Conservation (phyloP, 2,329 filamentous ascomycete genomes). For the Teratosphaeriaceae sp. region DNA sequence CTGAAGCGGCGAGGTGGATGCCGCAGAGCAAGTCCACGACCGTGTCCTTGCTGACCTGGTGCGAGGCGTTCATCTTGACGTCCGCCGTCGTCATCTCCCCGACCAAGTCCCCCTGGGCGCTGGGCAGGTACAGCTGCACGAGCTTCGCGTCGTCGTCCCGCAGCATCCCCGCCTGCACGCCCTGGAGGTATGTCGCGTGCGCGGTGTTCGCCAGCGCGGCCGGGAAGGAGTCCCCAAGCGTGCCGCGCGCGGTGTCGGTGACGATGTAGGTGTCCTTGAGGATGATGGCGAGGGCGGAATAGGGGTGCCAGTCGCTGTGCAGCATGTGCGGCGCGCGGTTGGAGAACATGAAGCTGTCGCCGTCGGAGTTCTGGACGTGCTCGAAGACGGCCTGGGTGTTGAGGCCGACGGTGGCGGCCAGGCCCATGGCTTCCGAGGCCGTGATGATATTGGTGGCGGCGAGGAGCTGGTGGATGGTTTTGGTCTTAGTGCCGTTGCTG, state of each 20-base stretch:
- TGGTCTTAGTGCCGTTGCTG: constrained; percentile 50
- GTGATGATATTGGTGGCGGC: constrained; percentile 53
- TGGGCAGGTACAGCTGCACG: constrained; percentile 46
- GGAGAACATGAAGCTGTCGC: constrained; percentile 50
- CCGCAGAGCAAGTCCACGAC: constrained; percentile 36
- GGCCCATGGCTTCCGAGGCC: constrained; percentile 51
- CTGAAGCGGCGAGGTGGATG: constrained; percentile 44
- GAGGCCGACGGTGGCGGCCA: constrained; percentile 48
- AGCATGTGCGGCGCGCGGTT: constrained; percentile 49
- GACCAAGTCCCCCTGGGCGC: constrained; percentile 26
- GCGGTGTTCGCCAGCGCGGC: constrained; percentile 55
- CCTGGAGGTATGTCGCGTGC: constrained; percentile 59
- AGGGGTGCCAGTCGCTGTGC: constrained; percentile 42
- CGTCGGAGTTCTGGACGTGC: constrained; percentile 36
- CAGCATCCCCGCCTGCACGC: constrained; percentile 51
- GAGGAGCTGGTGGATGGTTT: constrained; percentile 53
- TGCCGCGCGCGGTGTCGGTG: constrained; percentile 56
- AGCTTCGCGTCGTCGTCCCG: constrained; percentile 50
- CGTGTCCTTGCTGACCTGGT: constrained; percentile 30
- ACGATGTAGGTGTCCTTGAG: constrained; percentile 55
- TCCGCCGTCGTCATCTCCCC: constrained; percentile 29
- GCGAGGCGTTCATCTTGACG: constrained; percentile 30
- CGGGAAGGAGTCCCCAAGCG: constrained; percentile 51
- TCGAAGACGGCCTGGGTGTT: constrained; percentile 46
- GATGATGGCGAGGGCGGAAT: constrained; percentile 41